Percentiles rank a stretch among this genome's conserved stretches.
phyloP scores from a whole-genome alignment of 2,329 filamentous ascomycete genomes.

The Nectriaceae sp. region DNA sequence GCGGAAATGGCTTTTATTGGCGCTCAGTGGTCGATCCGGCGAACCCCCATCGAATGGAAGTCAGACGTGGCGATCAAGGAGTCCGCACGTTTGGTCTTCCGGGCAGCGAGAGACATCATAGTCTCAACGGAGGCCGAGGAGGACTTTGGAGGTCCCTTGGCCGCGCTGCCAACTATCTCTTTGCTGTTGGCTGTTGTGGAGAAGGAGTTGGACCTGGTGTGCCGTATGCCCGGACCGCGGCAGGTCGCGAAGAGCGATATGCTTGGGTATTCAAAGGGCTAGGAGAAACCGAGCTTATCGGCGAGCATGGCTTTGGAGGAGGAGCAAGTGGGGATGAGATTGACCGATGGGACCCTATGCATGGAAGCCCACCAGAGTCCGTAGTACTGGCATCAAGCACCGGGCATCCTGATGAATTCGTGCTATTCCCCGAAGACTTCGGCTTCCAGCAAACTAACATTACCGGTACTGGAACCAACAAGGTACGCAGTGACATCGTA shows the following conservation, averaged over 20 bases:
- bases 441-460: background rate
- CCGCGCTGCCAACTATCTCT: slow-evolving; percentile 31
- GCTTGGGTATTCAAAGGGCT: slow-evolving; percentile 12
- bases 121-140: slow-evolving; percentile 32
- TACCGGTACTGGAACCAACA: background rate
- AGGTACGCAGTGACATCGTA: background rate
- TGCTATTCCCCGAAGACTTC: background rate
- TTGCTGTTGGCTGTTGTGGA: slow-evolving; percentile 28
- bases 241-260: background rate
- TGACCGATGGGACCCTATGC: slow-evolving; percentile 32
- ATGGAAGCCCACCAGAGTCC: slow-evolving; percentile 27
- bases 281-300: slow-evolving; percentile 10
- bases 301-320: slow-evolving; percentile 30
- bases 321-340: slow-evolving; percentile 39
- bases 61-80: background rate
- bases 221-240: background rate
- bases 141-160: slow-evolving; percentile 36
- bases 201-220: background rate
- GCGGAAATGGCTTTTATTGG: slow-evolving; percentile 39
- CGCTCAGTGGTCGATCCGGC: slow-evolving; percentile 25
- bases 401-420: background rate
- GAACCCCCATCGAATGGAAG: slow-evolving; percentile 5
- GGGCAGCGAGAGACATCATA: slow-evolving; percentile 29
- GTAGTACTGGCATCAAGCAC: background rate
- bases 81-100: background rate